These are phyloP conservation scores for Talaromyces sp. DNA, from an alignment of 2,329 filamentous ascomycete species.

Conservation along the genomic window DNA sequence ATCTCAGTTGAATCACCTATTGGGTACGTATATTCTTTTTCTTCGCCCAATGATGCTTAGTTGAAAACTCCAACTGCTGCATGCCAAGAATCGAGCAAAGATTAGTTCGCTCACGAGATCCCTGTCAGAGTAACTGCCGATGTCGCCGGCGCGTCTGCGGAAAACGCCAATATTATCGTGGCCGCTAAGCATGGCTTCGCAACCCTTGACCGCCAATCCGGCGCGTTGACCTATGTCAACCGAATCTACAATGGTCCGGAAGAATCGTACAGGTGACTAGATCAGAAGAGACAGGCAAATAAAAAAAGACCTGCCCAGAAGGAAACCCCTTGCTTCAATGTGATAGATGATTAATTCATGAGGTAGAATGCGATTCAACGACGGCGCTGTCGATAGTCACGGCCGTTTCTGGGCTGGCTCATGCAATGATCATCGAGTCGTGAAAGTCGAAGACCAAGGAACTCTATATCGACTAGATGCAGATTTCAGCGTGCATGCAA, in stretches of 20 bases:
- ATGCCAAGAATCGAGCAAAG: not conserved
- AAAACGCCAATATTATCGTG: constrained; percentile 61
- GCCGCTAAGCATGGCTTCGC: constrained; percentile 79
- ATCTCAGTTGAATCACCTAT: constrained; percentile 56
- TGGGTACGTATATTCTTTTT: constrained; percentile 33
- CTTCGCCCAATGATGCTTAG: constrained; percentile 13
- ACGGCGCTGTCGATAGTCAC: constrained; percentile 73
- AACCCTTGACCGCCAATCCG: constrained; percentile 62
- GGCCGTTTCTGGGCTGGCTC: constrained; percentile 80
- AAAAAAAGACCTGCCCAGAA: constrained; percentile 15
- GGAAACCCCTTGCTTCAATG: not conserved
- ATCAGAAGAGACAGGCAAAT: not conserved
- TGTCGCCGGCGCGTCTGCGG: constrained; percentile 52
- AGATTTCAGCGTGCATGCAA: constrained; percentile 54
- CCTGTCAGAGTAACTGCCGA: constrained; percentile 65
- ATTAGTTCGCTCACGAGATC: not conserved
- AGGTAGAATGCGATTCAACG: constrained; percentile 60
- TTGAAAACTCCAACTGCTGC: not conserved
- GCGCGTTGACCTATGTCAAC: constrained; percentile 52
- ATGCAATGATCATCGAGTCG: constrained; percentile 75
- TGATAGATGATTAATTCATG: not conserved
- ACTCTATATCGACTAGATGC: constrained; percentile 67
- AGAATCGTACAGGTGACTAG: constrained; percentile 41
- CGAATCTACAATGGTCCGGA: constrained; percentile 51
- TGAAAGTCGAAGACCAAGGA: constrained; percentile 53